Evolutionary conservation across 768 basidiomycete genomes (phyloP), one percentile per base, ranked within the genome.

Genomic region (Hypholoma sublateritium): DNA sequence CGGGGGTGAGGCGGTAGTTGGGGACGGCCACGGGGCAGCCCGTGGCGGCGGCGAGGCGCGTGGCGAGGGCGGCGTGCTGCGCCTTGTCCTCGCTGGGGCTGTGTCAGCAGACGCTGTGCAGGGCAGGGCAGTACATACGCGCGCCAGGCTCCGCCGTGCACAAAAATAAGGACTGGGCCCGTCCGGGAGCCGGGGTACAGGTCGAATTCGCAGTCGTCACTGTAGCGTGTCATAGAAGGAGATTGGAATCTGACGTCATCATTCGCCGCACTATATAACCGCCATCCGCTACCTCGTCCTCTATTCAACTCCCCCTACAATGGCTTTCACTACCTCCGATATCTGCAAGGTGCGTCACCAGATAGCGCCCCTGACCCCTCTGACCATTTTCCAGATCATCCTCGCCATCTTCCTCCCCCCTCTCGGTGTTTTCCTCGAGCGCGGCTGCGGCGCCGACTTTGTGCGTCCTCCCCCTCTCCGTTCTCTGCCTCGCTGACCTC

Each of bases 71-170:
- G 4, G 69, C 69, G 66, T 90, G 80, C 59, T 86, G 77, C 3
- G 69, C 66, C 72, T 93, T 93, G 73, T 91, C 89, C 62, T 89
- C 90, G 44, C 89, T 91, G 68, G 24, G 55, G 35, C 41, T 57
- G 16, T 36, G 17, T 49, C 17, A 53, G 48, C 49, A 4, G 41
- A 41, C 24, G 25, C 5, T n/a, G n/a, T 14, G 28, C 41, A 8
- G 57, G 49, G 52, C 54, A 37, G 58, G 55, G 2, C 49, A 66
- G 14, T 34, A 59, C 87, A 76, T 66, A 91, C 91, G 83, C 69
- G 64, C 84, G 76, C 92, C 92, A 94, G 21, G 91, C 92, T 34
- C 92, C 92, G 28, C 92, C 92, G 62, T 92, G 92, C 25, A 93
- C 73, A 64, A 91, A 93, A 64, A 84, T 83, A 37, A 92, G 65